A percentile compares a stretch with the other conserved stretches of the same genome.
These are phyloP conservation scores for Buxus sempervirens DNA, from an alignment of 164 flowering plant species.

Conservation along the genomic window DNA sequence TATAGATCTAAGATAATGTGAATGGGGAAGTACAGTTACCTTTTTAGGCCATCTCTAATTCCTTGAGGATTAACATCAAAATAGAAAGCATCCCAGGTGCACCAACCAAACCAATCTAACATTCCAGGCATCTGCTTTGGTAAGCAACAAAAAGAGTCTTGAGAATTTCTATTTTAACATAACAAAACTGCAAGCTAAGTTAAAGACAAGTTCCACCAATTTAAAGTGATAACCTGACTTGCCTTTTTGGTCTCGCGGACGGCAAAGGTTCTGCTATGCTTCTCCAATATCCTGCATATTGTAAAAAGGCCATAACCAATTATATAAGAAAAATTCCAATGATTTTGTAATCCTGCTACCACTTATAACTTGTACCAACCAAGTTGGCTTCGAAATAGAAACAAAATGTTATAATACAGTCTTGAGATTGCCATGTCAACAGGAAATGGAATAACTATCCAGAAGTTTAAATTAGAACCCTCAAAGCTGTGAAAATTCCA, in stretches of 20 bases:
- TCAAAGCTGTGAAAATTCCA: conserved; percentile 4
- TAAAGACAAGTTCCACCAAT: neutral
- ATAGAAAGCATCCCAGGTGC: conserved; percentile 87
- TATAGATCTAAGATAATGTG: neutral
- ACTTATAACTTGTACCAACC: neutral
- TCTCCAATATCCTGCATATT: conserved; percentile 44
- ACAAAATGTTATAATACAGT: neutral
- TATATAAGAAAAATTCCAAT: neutral
- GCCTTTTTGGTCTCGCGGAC: conserved; percentile 51
- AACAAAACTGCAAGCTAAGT: neutral
- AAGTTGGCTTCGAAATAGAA: neutral
- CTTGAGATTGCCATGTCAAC: neutral
- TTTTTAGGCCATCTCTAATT: conserved; percentile 53
- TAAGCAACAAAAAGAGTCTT: conserved; percentile 8
- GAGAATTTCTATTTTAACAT: neutral
- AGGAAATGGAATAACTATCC: neutral
- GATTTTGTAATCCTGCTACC: neutral
- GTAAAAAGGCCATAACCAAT: conserved; percentile 5
- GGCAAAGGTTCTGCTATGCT: conserved; percentile 46
- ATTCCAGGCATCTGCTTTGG: conserved; percentile 62
- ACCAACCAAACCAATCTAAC: conserved; percentile 79
- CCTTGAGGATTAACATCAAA: conserved; percentile 56
- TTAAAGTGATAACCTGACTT: conserved; percentile 14
- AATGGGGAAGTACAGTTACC: conserved; percentile 22
- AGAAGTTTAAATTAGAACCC: neutral